phyloP scores from a whole-genome alignment of 345 rosid genomes.

The Salix udensis region DNA sequence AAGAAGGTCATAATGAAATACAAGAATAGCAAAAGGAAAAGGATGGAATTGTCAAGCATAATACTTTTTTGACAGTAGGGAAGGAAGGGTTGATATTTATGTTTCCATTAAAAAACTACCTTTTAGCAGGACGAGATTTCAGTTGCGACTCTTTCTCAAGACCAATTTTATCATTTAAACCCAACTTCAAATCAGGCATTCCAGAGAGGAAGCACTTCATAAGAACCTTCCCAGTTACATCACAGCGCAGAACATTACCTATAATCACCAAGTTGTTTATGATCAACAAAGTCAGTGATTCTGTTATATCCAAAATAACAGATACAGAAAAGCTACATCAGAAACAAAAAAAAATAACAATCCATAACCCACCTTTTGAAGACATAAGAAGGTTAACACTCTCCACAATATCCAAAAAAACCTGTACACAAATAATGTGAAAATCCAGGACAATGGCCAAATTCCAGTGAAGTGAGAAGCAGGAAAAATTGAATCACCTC shows the following conservation, averaged over 20 bases:
- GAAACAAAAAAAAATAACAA: neutral
- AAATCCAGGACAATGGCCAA: conserved; percentile 13
- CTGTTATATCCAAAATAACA: neutral
- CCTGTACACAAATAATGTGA: conserved; percentile 43
- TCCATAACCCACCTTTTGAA: conserved; percentile 62
- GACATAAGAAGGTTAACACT: conserved; percentile 99
- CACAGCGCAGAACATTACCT: conserved; percentile 96
- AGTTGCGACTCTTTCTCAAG: conserved; percentile 96
- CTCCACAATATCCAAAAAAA: conserved; percentile 96
- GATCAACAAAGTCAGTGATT: neutral
- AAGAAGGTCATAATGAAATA: neutral
- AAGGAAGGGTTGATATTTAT: neutral
- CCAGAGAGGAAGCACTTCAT: conserved; percentile 99
- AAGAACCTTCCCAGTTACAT: conserved; percentile 92
- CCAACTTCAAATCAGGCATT: conserved; percentile 99
- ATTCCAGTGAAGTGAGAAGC: neutral
- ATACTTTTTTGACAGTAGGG: neutral
- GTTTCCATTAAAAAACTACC: conserved; percentile 42
- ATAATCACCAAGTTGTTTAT: conserved; percentile 24
- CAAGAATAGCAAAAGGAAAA: neutral
- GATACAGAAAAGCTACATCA: neutral
- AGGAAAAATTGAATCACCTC: conserved; percentile 51
- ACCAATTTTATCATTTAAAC: conserved; percentile 97
- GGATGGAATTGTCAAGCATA: neutral
- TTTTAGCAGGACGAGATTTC: conserved; percentile 92